Evolutionary conservation across 768 basidiomycete species (phyloP), one percentile per base, ranked within the genome.

Genomic region (Mycena leptocephala): DNA sequence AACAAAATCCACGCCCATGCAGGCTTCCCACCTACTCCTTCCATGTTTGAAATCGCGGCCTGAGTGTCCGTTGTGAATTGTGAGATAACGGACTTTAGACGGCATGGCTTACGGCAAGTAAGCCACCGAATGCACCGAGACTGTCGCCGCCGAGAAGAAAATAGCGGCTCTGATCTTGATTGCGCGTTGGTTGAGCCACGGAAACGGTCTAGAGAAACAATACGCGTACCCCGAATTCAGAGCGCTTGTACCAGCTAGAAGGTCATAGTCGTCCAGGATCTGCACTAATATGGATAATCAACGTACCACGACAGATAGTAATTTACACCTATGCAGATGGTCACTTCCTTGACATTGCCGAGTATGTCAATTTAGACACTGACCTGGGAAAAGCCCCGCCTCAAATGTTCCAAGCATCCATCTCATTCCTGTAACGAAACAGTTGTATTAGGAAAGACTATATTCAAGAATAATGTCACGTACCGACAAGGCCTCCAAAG

Each of bases 101-200:
- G 32, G 86, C 24, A 82, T n/a, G 51, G 75, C 85, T 51, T 79
- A 94, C 94, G 41, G 94, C 93, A 61, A 95, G 90, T 24, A 95
- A 85, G 63, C 94, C 94, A 67, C 94, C 94, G 77, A 96, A 96
- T 26, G 95, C 95, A n/a, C 95, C 96, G 2, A 92, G 0, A 95
- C 90, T 3, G 94, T 95, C 0, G 95, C 95, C 4, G 95, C 93
- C 0, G 92, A 91, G 85, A 95, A 95, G 85, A 95, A 95, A 33
- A 95, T 80, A 0, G 93, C 92, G 30, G 92, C 89, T 10, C 90
- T 83, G 72, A 74, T 76, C 74, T 76, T 9, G 9, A 30, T 16
- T 20, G 87, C 86, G 67, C 90, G 61, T 11, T n/a, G 18, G n/a
- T 1, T 51, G 28, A 53, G 46, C 30, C 11, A 30, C 11, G 11